phyloP scores from a whole-genome alignment of 441 rosid species.

The Manihot esculenta region DNA sequence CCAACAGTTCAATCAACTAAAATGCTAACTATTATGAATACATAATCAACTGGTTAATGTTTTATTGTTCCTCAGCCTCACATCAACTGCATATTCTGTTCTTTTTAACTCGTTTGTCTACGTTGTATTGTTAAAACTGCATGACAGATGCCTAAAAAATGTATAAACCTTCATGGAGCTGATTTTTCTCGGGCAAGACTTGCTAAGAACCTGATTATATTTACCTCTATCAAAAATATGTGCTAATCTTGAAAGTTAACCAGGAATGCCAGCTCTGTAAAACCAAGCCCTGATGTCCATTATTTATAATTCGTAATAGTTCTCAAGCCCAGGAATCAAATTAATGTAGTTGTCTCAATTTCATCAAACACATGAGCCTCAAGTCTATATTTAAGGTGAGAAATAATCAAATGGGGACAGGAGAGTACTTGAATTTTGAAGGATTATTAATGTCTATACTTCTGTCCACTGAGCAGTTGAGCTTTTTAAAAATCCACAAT shows the following conservation, averaged over 20 bases:
- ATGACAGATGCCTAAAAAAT: not conserved
- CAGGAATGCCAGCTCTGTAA: not conserved
- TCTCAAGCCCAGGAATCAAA: not conserved
- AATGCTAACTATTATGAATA: no score
- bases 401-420: not conserved
- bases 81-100: no score
- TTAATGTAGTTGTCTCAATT: not conserved
- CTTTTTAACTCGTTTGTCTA: no score
- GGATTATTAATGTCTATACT: not conserved
- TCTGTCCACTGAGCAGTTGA: not conserved
- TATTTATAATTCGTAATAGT: not conserved
- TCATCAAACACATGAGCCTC: not conserved
- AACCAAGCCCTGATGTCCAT: not conserved
- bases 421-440: not conserved
- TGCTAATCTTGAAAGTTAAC: slow-evolving; percentile 1
- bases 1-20: no score
- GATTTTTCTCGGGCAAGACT: not conserved
- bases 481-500: not conserved
- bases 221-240: not conserved
- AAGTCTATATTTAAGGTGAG: not conserved
- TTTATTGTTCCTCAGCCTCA: no score
- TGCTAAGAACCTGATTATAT: not conserved
- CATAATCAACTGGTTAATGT: no score
- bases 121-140: not conserved
- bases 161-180: not conserved